Conservation (phyloP, 768 basidiomycete species). For the Rhodotorula toruloides region DNA sequence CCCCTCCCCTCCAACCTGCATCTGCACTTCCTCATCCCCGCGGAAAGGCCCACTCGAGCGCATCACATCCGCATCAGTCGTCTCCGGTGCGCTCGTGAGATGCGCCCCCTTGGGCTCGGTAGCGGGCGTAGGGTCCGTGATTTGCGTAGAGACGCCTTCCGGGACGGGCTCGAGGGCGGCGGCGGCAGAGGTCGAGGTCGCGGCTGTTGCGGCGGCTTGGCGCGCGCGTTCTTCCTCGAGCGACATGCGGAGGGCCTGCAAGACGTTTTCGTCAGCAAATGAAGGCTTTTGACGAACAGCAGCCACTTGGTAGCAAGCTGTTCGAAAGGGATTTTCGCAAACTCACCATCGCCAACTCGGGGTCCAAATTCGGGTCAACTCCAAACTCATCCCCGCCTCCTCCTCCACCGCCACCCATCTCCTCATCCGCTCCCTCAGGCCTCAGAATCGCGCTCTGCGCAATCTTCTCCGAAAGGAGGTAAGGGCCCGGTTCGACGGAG, state of each 20-base stretch:
- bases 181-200: slow-evolving; percentile 46
- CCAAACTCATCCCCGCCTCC: slow-evolving; percentile 71
- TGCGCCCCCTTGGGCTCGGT: slow-evolving; percentile 37
- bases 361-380: slow-evolving; percentile 90
- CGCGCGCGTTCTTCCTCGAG: slow-evolving; percentile 90
- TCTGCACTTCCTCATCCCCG: slow-evolving; percentile 31
- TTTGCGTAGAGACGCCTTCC: slow-evolving; percentile 39
- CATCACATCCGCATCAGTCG: slow-evolving; percentile 33
- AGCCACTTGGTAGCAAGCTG: slow-evolving; percentile 1
- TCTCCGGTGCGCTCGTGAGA: slow-evolving; percentile 34
- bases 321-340: too few relatives aligned
- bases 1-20: slow-evolving; percentile 26
- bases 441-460: slow-evolving; percentile 75
- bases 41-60: slow-evolving; percentile 39
- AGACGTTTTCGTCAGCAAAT: background rate
- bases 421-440: slow-evolving; percentile 55
- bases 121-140: slow-evolving; percentile 39
- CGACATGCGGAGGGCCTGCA: slow-evolving; percentile 89
- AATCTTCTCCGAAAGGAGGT: slow-evolving; percentile 70
- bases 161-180: slow-evolving; percentile 47
- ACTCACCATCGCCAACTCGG: slow-evolving; percentile 89
- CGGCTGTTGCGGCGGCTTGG: slow-evolving; percentile 49
- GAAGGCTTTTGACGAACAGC: background rate
- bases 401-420: slow-evolving; percentile 51
- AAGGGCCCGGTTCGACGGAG: slow-evolving; percentile 65